Evolutionary conservation across 2,329 filamentous ascomycete genomes (phyloP).

Genomic region (Exserohilum turcica): DNA sequence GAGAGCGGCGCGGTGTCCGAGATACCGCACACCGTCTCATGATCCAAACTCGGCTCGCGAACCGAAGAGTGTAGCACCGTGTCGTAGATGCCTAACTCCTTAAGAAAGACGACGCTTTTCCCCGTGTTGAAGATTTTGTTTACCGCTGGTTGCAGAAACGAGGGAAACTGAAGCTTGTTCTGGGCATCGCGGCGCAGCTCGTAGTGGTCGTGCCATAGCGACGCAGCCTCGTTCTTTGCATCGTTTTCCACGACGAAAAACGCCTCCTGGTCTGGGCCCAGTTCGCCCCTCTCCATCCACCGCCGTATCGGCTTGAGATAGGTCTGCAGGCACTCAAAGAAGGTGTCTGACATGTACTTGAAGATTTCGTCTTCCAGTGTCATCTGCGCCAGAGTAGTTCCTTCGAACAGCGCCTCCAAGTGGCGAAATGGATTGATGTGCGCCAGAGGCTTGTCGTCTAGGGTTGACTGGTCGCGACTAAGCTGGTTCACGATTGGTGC

Average conservation of each 20-base stretch:
- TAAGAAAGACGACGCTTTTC: constrained; percentile 86
- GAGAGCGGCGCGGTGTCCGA: constrained; percentile 55
- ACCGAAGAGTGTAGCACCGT: constrained; percentile 16
- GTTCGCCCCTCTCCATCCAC: constrained; percentile 83
- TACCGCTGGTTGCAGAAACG: constrained; percentile 72
- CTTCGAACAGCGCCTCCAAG: constrained; percentile 77
- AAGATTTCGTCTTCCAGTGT: constrained; percentile 68
- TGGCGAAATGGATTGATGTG: constrained; percentile 67
- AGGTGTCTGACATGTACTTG: constrained; percentile 67
- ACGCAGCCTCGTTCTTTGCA: constrained; percentile 62
- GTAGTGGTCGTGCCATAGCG: constrained; percentile 79
- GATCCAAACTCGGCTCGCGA: constrained; percentile 55
- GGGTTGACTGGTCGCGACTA: constrained; percentile 11
- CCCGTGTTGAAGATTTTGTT: constrained; percentile 82
- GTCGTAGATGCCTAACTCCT: constrained; percentile 65
- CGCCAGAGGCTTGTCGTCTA: constrained; percentile 56
- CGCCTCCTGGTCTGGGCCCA: constrained; percentile 67
- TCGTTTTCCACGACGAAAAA: constrained; percentile 75
- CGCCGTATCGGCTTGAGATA: constrained; percentile 78
- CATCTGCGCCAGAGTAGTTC: constrained; percentile 71
- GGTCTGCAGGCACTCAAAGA: constrained; percentile 79
- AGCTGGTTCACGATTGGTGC: constrained; percentile 61
- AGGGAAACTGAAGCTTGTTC: constrained; percentile 69
- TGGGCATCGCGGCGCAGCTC: constrained; percentile 65
- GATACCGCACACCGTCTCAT: constrained; percentile 60